Percentiles rank a stretch among this genome's conserved stretches.
Conservation (phyloP, 2,329 filamentous ascomycete species). For the Neoscytalidium dimidiatum region DNA sequence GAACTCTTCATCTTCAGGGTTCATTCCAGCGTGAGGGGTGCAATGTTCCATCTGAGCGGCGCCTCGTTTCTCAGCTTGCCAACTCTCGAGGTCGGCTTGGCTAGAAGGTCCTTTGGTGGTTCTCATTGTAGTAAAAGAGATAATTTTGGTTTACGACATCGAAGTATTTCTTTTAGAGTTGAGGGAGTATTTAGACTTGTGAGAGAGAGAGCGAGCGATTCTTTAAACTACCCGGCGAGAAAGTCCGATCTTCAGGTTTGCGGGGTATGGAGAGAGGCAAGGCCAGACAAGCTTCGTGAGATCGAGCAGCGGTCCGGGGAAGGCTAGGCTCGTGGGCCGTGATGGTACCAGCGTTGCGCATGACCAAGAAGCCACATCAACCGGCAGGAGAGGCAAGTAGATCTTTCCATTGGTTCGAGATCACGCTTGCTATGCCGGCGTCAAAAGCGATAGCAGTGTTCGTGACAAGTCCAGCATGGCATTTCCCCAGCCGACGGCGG, state of each 20-base stretch:
- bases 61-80: not conserved
- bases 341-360: too few relatives aligned
- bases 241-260: not conserved
- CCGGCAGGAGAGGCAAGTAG: too few relatives aligned
- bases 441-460: too few relatives aligned
- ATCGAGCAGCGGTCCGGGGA: not conserved
- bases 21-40: slow-evolving; percentile 19
- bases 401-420: too few relatives aligned
- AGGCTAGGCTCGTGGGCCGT: not conserved
- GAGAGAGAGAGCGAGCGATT: not conserved
- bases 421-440: too few relatives aligned
- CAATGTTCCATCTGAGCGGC: not conserved
- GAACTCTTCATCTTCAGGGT: slow-evolving; percentile 31
- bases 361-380: too few relatives aligned
- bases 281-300: not conserved
- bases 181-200: not conserved
- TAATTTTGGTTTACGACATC: too few relatives aligned
- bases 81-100: not conserved
- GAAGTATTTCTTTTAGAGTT: too few relatives aligned
- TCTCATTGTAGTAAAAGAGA: not conserved
- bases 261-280: not conserved
- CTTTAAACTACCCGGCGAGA: not conserved
- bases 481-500: not conserved
- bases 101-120: not conserved
- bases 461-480: too few relatives aligned